Base-by-base conservation (phyloP, 208 protist genomes). In the Trypanosoma platydactyli region DNA sequence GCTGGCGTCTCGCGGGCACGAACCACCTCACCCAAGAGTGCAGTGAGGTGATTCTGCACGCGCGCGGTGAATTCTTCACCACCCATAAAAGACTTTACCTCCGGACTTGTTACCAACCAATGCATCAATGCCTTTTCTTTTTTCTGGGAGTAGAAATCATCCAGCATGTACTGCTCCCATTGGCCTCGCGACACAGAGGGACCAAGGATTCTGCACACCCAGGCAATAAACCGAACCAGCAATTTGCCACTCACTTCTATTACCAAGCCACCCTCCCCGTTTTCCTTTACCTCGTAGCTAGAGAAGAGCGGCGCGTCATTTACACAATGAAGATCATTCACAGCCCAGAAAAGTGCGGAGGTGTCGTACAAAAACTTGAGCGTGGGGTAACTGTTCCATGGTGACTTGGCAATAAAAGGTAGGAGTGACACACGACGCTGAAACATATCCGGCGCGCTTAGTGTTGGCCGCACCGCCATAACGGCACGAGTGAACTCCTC, bases 291-390 rank as follows among this genome's bases (percentile, higher is more conserved):
- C 40, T 79, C 61, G 62, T 84, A 84, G 18, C 55, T 71, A 51
- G 50, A 57, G 5, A 83, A 51, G 13, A 16, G 30, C n/a, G 69
- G 73, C 11, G 72, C 66, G 51, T 73, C 62, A 0, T 66, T 51
- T 29, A 67, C 38, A 16, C 74, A 53, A 3, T 58, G 57, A 38
- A 85, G 62, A 57, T 68, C 56, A 38, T 55, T n/a, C 29, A 58
- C 22, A 9, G 71, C 64, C 67, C 71, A 76, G 5, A 64, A 16
- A 0, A 88, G 60, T 40, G 79, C 82, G 1, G 72, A 58, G 35
- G 81, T 81, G 65, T 91, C 84, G 49, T 80, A 86, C 42, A 91
- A 46, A 52, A 88, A 87, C 70, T 88, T 91, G 1, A 91, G 68
- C 1, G 77, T 78, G 0, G 81, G 84, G 68, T 88, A 91, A 64